These are phyloP conservation scores for Paxillus involutus DNA, from an alignment of 768 basidiomycete species.

Conservation along the genomic window DNA sequence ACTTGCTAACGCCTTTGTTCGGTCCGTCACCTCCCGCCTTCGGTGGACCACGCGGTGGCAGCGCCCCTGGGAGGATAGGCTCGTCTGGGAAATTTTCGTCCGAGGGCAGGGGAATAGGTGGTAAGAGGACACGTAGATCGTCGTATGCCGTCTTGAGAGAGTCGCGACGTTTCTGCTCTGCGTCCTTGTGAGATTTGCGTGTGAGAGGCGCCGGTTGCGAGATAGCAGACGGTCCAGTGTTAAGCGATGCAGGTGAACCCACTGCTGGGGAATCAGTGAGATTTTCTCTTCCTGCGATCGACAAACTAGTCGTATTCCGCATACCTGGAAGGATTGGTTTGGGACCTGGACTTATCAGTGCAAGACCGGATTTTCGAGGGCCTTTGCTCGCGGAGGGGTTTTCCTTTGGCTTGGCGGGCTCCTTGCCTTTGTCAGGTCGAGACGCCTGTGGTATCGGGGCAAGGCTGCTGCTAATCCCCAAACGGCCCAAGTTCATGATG, in stretches of 20 bases:
- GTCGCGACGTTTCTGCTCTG: constrained; percentile 96
- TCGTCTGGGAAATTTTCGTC: constrained; percentile 72
- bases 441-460: constrained; percentile 29
- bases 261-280: constrained; percentile 25
- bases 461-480: constrained; percentile 51
- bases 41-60: constrained; percentile 88
- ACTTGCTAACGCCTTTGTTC: constrained; percentile 91
- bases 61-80: constrained; percentile 79
- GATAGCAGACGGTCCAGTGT: constrained; percentile 20
- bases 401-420: constrained; percentile 29
- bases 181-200: constrained; percentile 90
- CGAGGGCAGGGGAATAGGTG: constrained; percentile 82
- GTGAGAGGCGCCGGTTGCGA: constrained; percentile 46
- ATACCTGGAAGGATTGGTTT: constrained; percentile 76
- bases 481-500: constrained; percentile 83
- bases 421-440: constrained; percentile 26
- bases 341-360: constrained; percentile 51
- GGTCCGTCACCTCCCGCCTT: constrained; percentile 87
- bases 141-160: constrained; percentile 94
- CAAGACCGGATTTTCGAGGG: constrained; percentile 29
- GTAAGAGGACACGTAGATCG: constrained; percentile 78
- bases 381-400: constrained; percentile 17
- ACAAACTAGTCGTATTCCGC: constrained; percentile 10
- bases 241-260: constrained; percentile 31
- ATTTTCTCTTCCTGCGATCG: not conserved